Evolutionary conservation across 202 grass and related monocot species (phyloP).

Genomic region (Panicum hallii): DNA sequence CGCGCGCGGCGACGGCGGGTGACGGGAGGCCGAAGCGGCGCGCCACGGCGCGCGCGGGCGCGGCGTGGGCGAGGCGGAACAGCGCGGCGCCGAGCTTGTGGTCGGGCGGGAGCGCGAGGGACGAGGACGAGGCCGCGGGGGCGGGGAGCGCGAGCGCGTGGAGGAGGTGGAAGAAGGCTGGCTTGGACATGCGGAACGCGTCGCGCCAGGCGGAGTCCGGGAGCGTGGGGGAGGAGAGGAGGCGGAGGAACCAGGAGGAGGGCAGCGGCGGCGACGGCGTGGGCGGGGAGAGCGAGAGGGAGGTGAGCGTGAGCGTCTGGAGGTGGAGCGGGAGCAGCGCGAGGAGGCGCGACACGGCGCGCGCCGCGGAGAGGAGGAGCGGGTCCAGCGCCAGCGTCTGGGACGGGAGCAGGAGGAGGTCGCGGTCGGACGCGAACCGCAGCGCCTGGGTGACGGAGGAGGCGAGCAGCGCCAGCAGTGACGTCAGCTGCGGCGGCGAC

Average conservation of each 20-base stretch:
- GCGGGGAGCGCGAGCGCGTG: constrained; percentile 60
- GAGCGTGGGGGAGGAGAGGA: constrained; percentile 47
- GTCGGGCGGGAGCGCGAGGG: constrained; percentile 57
- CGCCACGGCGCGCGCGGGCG: constrained; percentile 57
- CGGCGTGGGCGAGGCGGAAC: constrained; percentile 86
- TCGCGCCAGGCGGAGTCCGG: constrained; percentile 70
- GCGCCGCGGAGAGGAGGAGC: constrained; percentile 62
- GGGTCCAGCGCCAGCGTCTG: constrained; percentile 67
- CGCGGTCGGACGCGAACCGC: constrained; percentile 51
- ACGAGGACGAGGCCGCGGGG: constrained; percentile 35
- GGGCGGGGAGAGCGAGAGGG: constrained; percentile 55
- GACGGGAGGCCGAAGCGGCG: constrained; percentile 81
- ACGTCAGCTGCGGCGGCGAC: constrained; percentile 41
- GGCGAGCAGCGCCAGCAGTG: constrained; percentile 59
- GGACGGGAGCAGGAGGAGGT: constrained; percentile 58
- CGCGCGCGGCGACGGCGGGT: constrained; percentile 54
- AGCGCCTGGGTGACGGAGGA: constrained; percentile 67
- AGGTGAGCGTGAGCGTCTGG: constrained; percentile 63
- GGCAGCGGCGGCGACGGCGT: constrained; percentile 45
- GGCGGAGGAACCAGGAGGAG: constrained; percentile 76
- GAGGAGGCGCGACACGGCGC: constrained; percentile 62
- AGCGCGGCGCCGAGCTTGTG: constrained; percentile 85
- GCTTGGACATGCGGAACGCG: constrained; percentile 76
- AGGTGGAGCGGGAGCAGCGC: constrained; percentile 67
- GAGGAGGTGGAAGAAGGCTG: constrained; percentile 75